phyloP scores from a whole-genome alignment of 331 rosid genomes.

The Phaseolus coccineus region DNA sequence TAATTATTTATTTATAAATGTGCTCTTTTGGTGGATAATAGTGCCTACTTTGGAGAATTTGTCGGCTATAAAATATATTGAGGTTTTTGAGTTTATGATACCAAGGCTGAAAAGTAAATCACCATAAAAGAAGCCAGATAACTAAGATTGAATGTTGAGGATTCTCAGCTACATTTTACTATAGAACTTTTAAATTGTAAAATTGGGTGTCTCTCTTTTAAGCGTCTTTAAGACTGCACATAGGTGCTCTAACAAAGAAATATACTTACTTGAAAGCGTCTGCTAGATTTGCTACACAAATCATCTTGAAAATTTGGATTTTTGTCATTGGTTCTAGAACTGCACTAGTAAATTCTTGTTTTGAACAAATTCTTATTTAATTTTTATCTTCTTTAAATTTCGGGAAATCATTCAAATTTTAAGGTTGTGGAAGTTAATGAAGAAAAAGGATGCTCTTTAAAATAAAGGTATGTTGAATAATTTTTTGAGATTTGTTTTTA shows the following conservation, averaged over 20 bases:
- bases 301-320: not conserved
- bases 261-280: not conserved
- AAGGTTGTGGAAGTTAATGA: not conserved
- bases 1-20: not conserved
- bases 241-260: not conserved
- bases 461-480: not conserved
- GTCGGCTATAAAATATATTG: not conserved
- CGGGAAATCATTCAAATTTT: not conserved
- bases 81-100: not conserved
- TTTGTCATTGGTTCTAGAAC: not conserved
- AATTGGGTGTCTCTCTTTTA: constrained; percentile 2
- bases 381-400: not conserved
- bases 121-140: not conserved
- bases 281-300: not conserved
- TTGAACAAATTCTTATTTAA: not conserved
- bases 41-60: not conserved
- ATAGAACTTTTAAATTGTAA: not conserved
- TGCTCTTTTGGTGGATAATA: constrained; percentile 2
- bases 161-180: not conserved
- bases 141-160: not conserved
- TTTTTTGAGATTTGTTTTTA: not conserved
- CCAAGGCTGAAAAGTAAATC: not conserved
- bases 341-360: not conserved
- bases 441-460: not conserved
- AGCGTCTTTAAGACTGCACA: not conserved